Conservation (phyloP, 495 filamentous ascomycete genomes). For the Tetracladium marchalianum region DNA sequence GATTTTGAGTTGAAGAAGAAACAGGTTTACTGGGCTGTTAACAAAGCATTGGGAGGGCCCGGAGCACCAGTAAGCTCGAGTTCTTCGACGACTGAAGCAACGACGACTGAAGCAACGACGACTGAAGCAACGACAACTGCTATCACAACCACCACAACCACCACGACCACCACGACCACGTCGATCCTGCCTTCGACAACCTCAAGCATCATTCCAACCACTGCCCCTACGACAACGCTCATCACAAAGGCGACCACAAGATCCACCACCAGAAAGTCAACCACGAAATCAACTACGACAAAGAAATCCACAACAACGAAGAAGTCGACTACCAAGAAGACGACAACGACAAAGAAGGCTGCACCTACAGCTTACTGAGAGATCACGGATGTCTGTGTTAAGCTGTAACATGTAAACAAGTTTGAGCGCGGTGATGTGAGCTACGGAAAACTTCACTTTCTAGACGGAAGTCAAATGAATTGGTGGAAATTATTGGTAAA, state of each 20-base stretch:
- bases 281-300: conserved; percentile 11
- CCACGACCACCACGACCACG: background rate
- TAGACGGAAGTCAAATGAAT: too few relatives aligned
- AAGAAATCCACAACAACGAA: conserved; percentile 9
- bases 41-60: conserved; percentile 14
- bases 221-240: conserved; percentile 7
- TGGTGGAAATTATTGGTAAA: too few relatives aligned
- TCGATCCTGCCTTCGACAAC: background rate
- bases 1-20: conserved; percentile 44
- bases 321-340: conserved; percentile 11
- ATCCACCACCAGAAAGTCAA: conserved; percentile 11
- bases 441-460: too few relatives aligned
- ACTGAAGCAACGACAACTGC: too few relatives aligned
- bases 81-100: too few relatives aligned
- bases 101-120: too few relatives aligned
- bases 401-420: too few relatives aligned
- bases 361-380: too few relatives aligned
- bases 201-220: conserved; percentile 15
- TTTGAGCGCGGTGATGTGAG: too few relatives aligned
- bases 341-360: conserved; percentile 12
- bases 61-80: background rate
- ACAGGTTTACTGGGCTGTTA: conserved; percentile 40
- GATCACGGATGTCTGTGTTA: background rate
- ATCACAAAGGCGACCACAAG: conserved; percentile 18
- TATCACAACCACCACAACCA: background rate